A percentile compares a stretch with the other conserved stretches of the same genome.
Conservation (phyloP, 208 protist species). For the Acanthamoeba castellanii region DNA sequence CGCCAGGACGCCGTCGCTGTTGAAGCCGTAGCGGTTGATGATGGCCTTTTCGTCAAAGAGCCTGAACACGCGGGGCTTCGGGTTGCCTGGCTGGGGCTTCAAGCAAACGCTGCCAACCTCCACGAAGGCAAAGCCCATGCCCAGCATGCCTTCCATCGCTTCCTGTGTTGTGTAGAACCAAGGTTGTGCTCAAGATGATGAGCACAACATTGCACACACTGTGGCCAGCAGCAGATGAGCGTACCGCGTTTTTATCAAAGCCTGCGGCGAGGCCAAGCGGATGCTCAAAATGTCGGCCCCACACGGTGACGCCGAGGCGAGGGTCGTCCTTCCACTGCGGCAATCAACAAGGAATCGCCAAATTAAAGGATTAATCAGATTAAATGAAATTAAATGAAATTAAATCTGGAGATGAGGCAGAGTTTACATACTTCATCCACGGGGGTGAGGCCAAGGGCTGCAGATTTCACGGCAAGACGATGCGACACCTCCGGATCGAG, state of each 20-base stretch:
- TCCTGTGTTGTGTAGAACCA: background rate
- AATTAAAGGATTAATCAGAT: background rate
- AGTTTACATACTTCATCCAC: background rate
- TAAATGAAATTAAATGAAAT: too few relatives aligned
- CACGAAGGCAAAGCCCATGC: constrained; percentile 87
- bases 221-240: background rate
- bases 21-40: constrained; percentile 91
- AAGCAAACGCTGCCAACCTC: constrained; percentile 88
- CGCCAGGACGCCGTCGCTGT: constrained; percentile 85
- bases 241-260: constrained; percentile 87
- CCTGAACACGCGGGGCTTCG: constrained; percentile 87
- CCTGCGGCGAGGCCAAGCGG: constrained; percentile 88
- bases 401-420: background rate
- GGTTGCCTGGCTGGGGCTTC: constrained; percentile 85
- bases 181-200: too few relatives aligned
- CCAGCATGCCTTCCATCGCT: constrained; percentile 79
- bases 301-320: constrained; percentile 77
- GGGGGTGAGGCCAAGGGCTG: constrained; percentile 25
- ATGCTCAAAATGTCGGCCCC: constrained; percentile 83
- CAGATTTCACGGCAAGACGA: background rate
- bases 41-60: constrained; percentile 82
- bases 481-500: constrained; percentile 20
- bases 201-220: background rate
- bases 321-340: background rate
- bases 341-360: background rate